Evolutionary conservation across 768 basidiomycete genomes (phyloP).

Genomic region (Lactarius tabidus): DNA sequence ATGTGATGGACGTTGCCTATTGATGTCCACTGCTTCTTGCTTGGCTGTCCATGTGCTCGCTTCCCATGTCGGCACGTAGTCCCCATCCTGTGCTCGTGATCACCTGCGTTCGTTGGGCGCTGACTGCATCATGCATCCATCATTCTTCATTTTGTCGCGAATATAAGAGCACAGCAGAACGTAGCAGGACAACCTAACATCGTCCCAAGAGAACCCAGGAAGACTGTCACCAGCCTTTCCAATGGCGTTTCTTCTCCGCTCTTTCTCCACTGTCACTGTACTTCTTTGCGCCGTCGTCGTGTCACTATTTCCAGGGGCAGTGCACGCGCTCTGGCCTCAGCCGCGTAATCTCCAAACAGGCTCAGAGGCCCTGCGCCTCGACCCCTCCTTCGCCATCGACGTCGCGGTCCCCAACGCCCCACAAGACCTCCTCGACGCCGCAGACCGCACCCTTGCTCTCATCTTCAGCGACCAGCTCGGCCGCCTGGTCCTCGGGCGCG

Average conservation of each 20-base stretch:
- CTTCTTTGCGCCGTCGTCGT: conserved; percentile 24
- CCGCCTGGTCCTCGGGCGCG: conserved; percentile 57
- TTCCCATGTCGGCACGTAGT: not conserved
- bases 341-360: conserved; percentile 34
- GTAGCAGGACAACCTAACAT: too few species aligned
- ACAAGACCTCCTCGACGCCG: conserved; percentile 55
- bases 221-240: not conserved
- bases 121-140: not conserved
- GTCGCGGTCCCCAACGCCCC: conserved; percentile 44
- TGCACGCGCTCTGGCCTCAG: conserved; percentile 37
- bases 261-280: not conserved
- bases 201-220: not conserved
- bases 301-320: conserved; percentile 27
- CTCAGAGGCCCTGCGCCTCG: conserved; percentile 36
- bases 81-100: too few species aligned
- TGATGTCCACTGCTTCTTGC: not conserved
- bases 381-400: conserved; percentile 48
- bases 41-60: not conserved
- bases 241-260: not conserved
- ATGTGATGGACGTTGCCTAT: not conserved
- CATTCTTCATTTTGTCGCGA: not conserved
- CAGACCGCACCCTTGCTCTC: conserved; percentile 41
- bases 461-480: conserved; percentile 49
- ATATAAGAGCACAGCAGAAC: not conserved
- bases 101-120: not conserved